These are phyloP conservation scores for Phylloporus sp. DNA, from an alignment of 1,284 basidiomycete species.

Conservation along the genomic window DNA sequence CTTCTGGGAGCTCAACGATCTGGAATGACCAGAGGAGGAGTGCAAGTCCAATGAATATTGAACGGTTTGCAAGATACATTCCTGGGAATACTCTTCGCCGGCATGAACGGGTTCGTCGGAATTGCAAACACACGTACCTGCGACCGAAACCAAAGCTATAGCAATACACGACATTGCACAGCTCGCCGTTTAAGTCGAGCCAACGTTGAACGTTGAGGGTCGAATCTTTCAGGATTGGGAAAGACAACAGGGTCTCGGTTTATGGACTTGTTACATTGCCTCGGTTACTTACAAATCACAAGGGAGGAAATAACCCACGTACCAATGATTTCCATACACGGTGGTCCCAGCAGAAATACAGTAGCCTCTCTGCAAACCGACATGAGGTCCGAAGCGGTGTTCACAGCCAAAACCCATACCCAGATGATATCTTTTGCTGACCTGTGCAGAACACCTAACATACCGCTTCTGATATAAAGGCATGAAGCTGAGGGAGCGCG, in stretches of 20 bases:
- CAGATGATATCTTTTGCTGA: conserved; percentile 70
- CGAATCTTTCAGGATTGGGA: conserved; percentile 64
- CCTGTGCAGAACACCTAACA: conserved; percentile 59
- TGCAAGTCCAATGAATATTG: conserved; percentile 29
- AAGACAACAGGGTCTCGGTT: conserved; percentile 64
- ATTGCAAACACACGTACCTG: conserved; percentile 44
- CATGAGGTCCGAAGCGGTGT: neutral
- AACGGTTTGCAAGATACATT: conserved; percentile 34
- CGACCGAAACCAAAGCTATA: conserved; percentile 70
- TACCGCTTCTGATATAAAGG: conserved; percentile 66
- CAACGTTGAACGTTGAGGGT: conserved; percentile 67
- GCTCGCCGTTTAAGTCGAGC: conserved; percentile 56
- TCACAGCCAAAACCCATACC: conserved; percentile 35
- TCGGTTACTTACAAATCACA: neutral
- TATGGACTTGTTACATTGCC: conserved; percentile 49
- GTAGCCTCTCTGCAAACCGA: conserved; percentile 52
- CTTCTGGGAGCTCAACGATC: conserved; percentile 24
- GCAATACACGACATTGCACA: conserved; percentile 58
- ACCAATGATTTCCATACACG: conserved; percentile 70
- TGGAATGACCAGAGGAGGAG: conserved; percentile 37
- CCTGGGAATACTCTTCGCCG: conserved; percentile 35
- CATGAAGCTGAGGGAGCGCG: conserved; percentile 61
- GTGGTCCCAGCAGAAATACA: conserved; percentile 66
- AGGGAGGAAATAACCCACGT: conserved; percentile 4
- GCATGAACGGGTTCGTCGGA: neutral